These are phyloP conservation scores for Keqinozyma sinolaborantium DNA, from an alignment of 1,139 yeast genomes.

Conservation along the genomic window DNA sequence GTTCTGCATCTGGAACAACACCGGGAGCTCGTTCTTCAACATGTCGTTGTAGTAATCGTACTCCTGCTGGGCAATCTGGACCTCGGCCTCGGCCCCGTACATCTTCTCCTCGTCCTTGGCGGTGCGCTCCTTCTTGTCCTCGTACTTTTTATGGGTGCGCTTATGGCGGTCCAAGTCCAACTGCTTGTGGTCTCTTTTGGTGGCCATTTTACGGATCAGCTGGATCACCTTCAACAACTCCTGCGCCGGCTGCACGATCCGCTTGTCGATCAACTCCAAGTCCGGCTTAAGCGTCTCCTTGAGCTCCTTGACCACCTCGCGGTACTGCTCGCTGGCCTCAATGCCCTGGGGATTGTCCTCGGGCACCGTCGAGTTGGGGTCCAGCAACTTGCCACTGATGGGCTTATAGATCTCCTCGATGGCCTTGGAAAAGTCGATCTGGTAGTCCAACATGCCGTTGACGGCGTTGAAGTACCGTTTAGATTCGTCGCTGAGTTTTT, in stretches of 20 bases:
- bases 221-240: conserved; percentile 81
- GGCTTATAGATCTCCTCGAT: conserved; percentile 97
- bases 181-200: conserved; percentile 93
- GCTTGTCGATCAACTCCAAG: conserved; percentile 83
- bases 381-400: conserved; percentile 85
- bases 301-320: conserved; percentile 81
- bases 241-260: conserved; percentile 89
- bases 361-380: conserved; percentile 78
- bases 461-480: conserved; percentile 87
- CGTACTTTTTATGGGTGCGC: conserved; percentile 64
- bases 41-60: conserved; percentile 92
- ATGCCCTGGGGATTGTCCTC: conserved; percentile 98
- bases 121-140: conserved; percentile 77
- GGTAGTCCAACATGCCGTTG: conserved; percentile 89
- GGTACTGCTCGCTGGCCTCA: conserved; percentile 87
- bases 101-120: conserved; percentile 87
- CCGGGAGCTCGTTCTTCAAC: conserved; percentile 86
- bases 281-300: conserved; percentile 89
- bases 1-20: conserved; percentile 81
- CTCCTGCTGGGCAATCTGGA: conserved; percentile 90
- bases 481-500: conserved; percentile 85
- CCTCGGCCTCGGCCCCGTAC: conserved; percentile 85
- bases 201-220: conserved; percentile 85
- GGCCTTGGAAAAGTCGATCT: conserved; percentile 88
- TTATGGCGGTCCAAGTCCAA: conserved; percentile 88